A percentile compares a stretch with the other conserved stretches of the same genome.
phyloP scores from a whole-genome alignment of 2,329 filamentous ascomycete genomes.

The Trichoderma polysporum region DNA sequence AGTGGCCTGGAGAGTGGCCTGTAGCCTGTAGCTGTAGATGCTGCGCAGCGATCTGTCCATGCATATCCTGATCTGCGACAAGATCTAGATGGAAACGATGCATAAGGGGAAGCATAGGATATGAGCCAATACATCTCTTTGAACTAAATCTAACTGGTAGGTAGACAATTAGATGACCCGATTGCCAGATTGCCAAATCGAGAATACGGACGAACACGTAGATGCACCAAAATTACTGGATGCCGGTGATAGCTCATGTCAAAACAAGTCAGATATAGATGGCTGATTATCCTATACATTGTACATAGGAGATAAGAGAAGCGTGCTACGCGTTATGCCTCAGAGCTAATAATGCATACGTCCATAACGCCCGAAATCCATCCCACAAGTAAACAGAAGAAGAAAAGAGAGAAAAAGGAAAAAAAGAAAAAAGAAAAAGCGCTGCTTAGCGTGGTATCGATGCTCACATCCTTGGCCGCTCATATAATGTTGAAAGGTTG shows the following conservation, averaged over 20 bases:
- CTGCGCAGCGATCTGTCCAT: not conserved
- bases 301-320: conserved; percentile 23
- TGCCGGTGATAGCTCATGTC: not conserved
- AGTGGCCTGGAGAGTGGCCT: not conserved
- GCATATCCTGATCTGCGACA: not conserved
- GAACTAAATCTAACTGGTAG: not conserved
- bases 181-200: not conserved
- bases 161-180: not conserved
- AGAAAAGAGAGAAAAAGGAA: not conserved
- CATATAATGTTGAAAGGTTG: not conserved
- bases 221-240: not conserved
- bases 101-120: no score
- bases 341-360: conserved; percentile 1
- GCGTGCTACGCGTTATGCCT: conserved; percentile 22
- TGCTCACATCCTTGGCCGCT: not conserved
- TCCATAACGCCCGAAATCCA: conserved; percentile 19
- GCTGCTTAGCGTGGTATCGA: not conserved
- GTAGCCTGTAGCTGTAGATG: not conserved
- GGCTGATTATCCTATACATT: conserved; percentile 5
- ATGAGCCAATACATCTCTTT: not conserved
- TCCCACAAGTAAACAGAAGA: not conserved
- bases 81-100: not conserved
- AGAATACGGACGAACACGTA: not conserved
- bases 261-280: not conserved
- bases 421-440: not conserved